phyloP scores from a whole-genome alignment of 768 basidiomycete genomes.

The Suillus decipiens region DNA sequence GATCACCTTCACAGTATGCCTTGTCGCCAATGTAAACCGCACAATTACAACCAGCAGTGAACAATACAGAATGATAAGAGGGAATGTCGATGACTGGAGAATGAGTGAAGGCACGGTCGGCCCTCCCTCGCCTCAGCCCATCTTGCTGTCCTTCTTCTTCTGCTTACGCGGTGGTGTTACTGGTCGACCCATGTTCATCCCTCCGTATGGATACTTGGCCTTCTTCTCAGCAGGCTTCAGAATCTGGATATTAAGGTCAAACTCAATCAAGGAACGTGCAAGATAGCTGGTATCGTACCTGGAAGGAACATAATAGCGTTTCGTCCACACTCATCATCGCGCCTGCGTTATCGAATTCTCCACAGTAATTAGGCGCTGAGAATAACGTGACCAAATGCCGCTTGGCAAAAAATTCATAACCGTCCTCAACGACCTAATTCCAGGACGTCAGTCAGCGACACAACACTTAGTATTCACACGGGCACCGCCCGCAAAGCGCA shows the following conservation, averaged over 20 bases:
- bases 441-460: slow-evolving; percentile 8
- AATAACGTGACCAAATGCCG: slow-evolving; percentile 95
- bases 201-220: slow-evolving; percentile 87
- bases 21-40: slow-evolving; percentile 9
- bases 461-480: slow-evolving; percentile 11
- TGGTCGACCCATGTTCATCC: slow-evolving; percentile 83
- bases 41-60: slow-evolving; percentile 15
- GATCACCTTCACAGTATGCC: slow-evolving; percentile 5
- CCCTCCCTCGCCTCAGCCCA: slow-evolving; percentile 37
- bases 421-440: slow-evolving; percentile 91
- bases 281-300: slow-evolving; percentile 52
- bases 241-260: slow-evolving; percentile 55
- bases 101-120: slow-evolving; percentile 28
- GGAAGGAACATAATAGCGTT: slow-evolving; percentile 96
- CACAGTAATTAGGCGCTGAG: slow-evolving; percentile 94
- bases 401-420: slow-evolving; percentile 99
- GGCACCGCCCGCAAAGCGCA: slow-evolving; percentile 9
- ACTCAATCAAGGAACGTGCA: background rate
- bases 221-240: slow-evolving; percentile 99
- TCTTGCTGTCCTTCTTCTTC: slow-evolving; percentile 92
- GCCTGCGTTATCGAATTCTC: slow-evolving; percentile 98
- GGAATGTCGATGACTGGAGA: slow-evolving; percentile 32
- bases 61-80: slow-evolving; percentile 27
- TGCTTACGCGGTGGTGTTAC: slow-evolving; percentile 96
- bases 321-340: slow-evolving; percentile 99